Base-by-base conservation (phyloP, 148 eudicot genomes). In the Rhododendron kiyosumense region DNA sequence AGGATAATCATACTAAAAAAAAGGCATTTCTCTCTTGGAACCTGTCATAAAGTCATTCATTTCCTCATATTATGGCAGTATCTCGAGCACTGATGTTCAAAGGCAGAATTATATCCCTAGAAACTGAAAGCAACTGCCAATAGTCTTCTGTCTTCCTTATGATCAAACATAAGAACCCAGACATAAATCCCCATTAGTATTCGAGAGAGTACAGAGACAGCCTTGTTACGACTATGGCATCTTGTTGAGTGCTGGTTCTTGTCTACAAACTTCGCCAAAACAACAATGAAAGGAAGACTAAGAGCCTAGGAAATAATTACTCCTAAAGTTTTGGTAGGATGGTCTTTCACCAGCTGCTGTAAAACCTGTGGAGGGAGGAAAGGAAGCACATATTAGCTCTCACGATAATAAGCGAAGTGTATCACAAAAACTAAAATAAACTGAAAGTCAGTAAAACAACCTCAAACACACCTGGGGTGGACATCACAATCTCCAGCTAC, bases 381-480 rank as follows among this genome's bases (percentile, higher is more conserved):
- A 80, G 7, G 30, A 65, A 84, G 18, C 51, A 73, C 18, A 43
- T 15, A 30, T 83, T 77, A 85, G 59, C 48, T 57, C 26, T 71
- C 14, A 85, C 75, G 41, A 13, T 83, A 63, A 84, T 46, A 51
- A 12, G 73, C 30, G 28, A 28, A 74, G 79, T 69, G 36, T 5
- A 61, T 45, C 17, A 45, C 43, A 83, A 13, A 52, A 85, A 14
- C 54, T 75, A 61, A 22, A 43, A 24, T 10, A 32, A 81, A 12
- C 45, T 30, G 34, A 36, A 78, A 5, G 49, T 81, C 34, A 51
- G 18, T 24, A 71, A 73, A 89, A 87, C 89, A 86, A 95, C 97
- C 98, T 94, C 92, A 89, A 94, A 90, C 78, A 94, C 97, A 87
- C 94, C 94, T 74, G 98, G 98, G 43, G 94, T 92, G 22, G 97